Evolutionary conservation across 306 rosid species (phyloP).

Genomic region (Sechiopsis laciniata): DNA sequence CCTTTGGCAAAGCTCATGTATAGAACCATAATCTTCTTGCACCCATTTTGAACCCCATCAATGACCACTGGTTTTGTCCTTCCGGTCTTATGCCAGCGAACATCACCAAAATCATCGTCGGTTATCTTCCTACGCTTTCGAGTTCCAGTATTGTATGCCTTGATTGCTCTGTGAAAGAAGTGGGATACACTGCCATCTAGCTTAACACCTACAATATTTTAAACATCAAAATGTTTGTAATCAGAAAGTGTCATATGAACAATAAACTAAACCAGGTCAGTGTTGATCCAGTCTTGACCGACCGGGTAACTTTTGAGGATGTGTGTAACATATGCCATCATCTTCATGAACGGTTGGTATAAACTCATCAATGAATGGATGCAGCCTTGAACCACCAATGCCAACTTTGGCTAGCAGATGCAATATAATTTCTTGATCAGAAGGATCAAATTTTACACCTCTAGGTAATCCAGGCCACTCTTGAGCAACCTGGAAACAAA

Average conservation of each 20-base stretch:
- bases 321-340: constrained; percentile 25
- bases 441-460: constrained; percentile 28
- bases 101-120: constrained; percentile 45
- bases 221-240: not conserved
- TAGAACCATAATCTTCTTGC: constrained; percentile 66
- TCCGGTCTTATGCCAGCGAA: constrained; percentile 77
- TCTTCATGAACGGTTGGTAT: constrained; percentile 20
- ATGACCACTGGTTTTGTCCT: constrained; percentile 47
- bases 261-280: not conserved
- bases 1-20: constrained; percentile 38
- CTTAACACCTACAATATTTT: constrained; percentile 39
- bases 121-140: constrained; percentile 63
- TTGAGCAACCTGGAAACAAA: constrained; percentile 24
- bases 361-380: constrained; percentile 22
- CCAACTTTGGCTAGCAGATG: constrained; percentile 25
- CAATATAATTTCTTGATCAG: constrained; percentile 22
- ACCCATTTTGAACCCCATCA: constrained; percentile 46
- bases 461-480: constrained; percentile 26
- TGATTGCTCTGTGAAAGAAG: constrained; percentile 58
- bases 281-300: not conserved
- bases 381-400: constrained; percentile 18
- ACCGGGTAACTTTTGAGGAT: constrained; percentile 26
- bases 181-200: constrained; percentile 57
- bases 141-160: constrained; percentile 59
- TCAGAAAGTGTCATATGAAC: not conserved